Conservation (phyloP, 768 basidiomycete genomes). For the Suillus subluteus region DNA sequence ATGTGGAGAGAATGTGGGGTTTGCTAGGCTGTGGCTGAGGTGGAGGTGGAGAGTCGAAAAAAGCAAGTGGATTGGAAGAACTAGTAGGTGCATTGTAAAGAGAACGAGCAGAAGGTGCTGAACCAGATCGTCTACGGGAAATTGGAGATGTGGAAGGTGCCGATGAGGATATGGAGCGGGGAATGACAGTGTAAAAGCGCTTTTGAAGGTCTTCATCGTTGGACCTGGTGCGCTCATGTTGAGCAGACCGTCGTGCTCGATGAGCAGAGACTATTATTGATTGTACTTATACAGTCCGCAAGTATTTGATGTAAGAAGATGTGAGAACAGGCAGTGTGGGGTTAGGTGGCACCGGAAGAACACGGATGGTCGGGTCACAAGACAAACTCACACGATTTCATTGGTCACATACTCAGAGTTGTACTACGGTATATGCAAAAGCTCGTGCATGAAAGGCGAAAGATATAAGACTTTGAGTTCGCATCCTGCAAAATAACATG, state of each 20-base stretch:
- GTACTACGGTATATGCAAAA: no score
- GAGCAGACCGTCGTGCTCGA: background rate
- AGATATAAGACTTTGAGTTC: no score
- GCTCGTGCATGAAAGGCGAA: no score
- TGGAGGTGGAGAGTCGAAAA: constrained; percentile 43
- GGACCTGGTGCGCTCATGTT: constrained; percentile 41
- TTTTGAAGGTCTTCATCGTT: constrained; percentile 54
- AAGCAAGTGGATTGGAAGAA: constrained; percentile 37
- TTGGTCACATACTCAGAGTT: background rate
- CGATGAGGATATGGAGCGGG: constrained; percentile 34
- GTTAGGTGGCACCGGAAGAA: background rate
- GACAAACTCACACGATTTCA: background rate
- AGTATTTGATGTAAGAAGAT: background rate
- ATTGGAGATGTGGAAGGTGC: constrained; percentile 35
- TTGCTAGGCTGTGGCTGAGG: constrained; percentile 43
- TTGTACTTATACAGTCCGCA: background rate
- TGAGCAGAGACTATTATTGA: background rate
- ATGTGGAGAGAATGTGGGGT: constrained; percentile 41
- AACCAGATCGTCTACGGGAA: constrained; percentile 50
- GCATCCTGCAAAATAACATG: no score
- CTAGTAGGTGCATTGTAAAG: constrained; percentile 42
- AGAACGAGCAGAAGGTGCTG: constrained; percentile 41
- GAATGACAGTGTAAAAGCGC: constrained; percentile 50
- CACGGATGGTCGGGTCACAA: background rate
- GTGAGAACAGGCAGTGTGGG: constrained; percentile 3